Base-by-base conservation (phyloP, 2,329 filamentous ascomycete species). In the Corynespora cassiicola region DNA sequence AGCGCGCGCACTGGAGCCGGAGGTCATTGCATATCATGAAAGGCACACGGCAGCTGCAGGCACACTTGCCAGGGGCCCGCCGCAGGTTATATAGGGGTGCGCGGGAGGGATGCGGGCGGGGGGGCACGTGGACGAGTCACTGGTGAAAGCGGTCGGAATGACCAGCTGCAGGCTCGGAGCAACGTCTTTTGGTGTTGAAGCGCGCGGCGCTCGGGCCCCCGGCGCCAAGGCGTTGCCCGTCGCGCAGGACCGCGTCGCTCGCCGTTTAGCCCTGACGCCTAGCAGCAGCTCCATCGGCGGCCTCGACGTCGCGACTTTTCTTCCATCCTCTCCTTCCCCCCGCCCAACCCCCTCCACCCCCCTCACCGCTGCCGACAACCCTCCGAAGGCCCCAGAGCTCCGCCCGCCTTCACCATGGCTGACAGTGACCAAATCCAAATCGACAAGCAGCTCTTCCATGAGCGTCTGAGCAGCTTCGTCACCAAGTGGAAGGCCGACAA, bases 401-500 rank as follows among this genome's bases (percentile, higher is more conserved):
- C 36, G 33, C 39, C 17, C 47, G 55, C 56, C 59, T 54, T 54
- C 65, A 71, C 45, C 54, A 86, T 86, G 83, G 79, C 79, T 27
- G 68, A 71, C n/a, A n/a, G n/a, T n/a, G n/a, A n/a, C 56, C 82
- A 85, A 73, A 95, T 99, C 75, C 89, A 88, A 75, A 96, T 99
- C 77, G 91, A 97, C 77, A 88, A 86, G 76, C 86, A 87, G 71
- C 78, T 85, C 69, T 99, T 99, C 77, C 91, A 96, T 72, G 91
- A 94, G 76, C 91, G 94, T 66, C 81, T 97, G 55, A 86, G 86
- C 55, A 86, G 87, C 65, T 87, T 99, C 62, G 81, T 91, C 67
- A 85, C 88, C 59, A 84, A 90, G 74, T 99, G 95, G 94, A 97
- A 96, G 78, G 85, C 88, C 61, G 92, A 97, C 78, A 92, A 95